Evolutionary conservation across 208 protist species (phyloP), one percentile per base, ranked within the genome.

Genomic region (Leptomonas pyrrhocoris): DNA sequence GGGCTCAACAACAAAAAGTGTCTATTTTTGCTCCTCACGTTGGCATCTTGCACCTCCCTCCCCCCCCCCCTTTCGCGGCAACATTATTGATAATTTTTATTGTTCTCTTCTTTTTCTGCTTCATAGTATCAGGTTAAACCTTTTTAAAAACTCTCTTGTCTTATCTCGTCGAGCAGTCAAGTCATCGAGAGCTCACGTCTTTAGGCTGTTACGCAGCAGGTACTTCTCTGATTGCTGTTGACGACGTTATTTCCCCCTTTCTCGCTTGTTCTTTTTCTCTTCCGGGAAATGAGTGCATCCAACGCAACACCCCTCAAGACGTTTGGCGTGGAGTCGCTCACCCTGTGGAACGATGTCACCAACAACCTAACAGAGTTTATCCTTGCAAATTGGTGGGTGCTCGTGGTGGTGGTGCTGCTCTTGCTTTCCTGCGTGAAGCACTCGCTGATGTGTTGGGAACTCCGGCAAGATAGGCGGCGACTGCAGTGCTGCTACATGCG

Each of bases 401-500:
- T 76, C 7, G 2, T 71, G 1, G 56, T 77, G 0, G 57, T 19
- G 19, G 25, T 53, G 6, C 40, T 84, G 12, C 15, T 84, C 1
- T 38, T 72, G 9, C 31, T 71, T 6, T 56, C 64, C 2, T 67
- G 18, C 6, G 42, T 57, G 46, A 65, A 77, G 56, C 72, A 72
- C 58, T 34, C 46, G 0, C 42, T 70, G 28, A 77, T 66, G 72
- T 72, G 57, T 31, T 77, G 72, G 72, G 72, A 77, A 50, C 15
- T 72, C 12, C 65, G 59, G 18, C 64, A 67, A 46, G 72, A 77
- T 23, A 45, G 54, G 40, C 64, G 49, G 0, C 72, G 72, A 8
- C 57, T 77, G 36, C 16, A 62, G 27, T 68, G 58, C 50, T 77
- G 70, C 55, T 30, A 76, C 70, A 64, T 64, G 0, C 70, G 70